Conservation (phyloP, 2,329 filamentous ascomycete genomes). For the Canariomyces notabilis region DNA sequence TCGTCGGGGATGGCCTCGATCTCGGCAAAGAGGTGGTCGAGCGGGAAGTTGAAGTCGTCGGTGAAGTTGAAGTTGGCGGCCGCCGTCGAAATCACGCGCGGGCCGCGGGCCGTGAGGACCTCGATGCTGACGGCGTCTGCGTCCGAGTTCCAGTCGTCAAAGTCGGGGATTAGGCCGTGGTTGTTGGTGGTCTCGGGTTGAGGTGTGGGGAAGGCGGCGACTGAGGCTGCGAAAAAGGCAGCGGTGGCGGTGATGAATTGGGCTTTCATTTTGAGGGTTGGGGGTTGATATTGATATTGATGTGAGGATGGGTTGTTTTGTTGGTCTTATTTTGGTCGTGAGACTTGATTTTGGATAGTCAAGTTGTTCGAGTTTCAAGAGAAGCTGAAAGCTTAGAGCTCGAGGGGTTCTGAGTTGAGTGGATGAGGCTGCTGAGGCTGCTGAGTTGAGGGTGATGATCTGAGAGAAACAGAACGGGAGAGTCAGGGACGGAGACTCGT, state of each 20-base stretch:
- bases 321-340: neutral
- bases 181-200: conserved; percentile 2
- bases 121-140: conserved; percentile 1
- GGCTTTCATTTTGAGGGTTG: conserved; percentile 20
- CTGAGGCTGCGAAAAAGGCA: conserved; percentile 26
- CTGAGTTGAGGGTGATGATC: conserved; percentile 1
- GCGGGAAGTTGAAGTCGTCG: conserved; percentile 13
- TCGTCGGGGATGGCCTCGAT: conserved; percentile 22
- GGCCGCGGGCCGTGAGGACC: neutral
- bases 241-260: conserved; percentile 23
- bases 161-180: conserved; percentile 9
- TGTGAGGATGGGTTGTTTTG: neutral
- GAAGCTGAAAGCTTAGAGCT: neutral
- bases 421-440: neutral
- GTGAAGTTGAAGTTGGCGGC: conserved; percentile 19
- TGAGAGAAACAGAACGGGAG: neutral
- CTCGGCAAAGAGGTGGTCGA: conserved; percentile 18
- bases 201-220: conserved; percentile 23
- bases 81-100: neutral
- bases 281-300: too few relatives aligned
- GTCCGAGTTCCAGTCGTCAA: conserved; percentile 10
- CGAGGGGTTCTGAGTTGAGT: neutral
- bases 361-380: neutral
- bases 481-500: too few relatives aligned
- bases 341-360: neutral